Evolutionary conservation across 2,329 filamentous ascomycete genomes (phyloP).

Genomic region (Moelleriella libera): DNA sequence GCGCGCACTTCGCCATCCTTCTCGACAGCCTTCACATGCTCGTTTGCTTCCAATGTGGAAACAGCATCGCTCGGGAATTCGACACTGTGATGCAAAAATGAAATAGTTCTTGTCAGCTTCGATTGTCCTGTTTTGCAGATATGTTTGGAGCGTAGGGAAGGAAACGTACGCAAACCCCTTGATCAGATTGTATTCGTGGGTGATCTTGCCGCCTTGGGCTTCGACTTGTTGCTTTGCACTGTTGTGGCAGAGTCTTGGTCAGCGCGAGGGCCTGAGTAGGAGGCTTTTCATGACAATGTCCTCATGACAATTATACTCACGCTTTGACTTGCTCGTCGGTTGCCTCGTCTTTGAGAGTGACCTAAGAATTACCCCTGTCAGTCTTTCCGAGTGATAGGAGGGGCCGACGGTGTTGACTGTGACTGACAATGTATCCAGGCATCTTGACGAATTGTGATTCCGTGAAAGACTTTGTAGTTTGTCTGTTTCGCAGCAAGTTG

Average conservation of each 20-base stretch:
- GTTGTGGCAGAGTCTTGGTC: background rate
- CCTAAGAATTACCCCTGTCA: slow-evolving; percentile 30
- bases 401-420: background rate
- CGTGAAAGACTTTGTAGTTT: background rate
- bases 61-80: slow-evolving; percentile 55
- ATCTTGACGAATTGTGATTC: slow-evolving; percentile 20
- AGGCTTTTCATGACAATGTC: too few species aligned
- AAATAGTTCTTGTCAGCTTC: background rate
- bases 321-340: slow-evolving; percentile 51
- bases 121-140: background rate
- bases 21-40: slow-evolving; percentile 65
- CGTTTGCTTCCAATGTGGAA: slow-evolving; percentile 48
- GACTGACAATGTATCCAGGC: slow-evolving; percentile 39
- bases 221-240: slow-evolving; percentile 65
- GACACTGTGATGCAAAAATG: slow-evolving; percentile 38
- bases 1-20: slow-evolving; percentile 54
- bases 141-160: background rate
- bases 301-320: slow-evolving; percentile 26
- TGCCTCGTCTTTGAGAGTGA: slow-evolving; percentile 64
- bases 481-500: background rate
- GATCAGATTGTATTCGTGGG: slow-evolving; percentile 72
- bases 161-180: slow-evolving; percentile 78
- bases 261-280: too few species aligned
- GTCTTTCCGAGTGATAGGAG: too few species aligned
- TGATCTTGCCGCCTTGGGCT: slow-evolving; percentile 71